These are phyloP conservation scores for Ophiorrhiza pumila DNA, from an alignment of 257 asterid genomes.

Conservation along the genomic window DNA sequence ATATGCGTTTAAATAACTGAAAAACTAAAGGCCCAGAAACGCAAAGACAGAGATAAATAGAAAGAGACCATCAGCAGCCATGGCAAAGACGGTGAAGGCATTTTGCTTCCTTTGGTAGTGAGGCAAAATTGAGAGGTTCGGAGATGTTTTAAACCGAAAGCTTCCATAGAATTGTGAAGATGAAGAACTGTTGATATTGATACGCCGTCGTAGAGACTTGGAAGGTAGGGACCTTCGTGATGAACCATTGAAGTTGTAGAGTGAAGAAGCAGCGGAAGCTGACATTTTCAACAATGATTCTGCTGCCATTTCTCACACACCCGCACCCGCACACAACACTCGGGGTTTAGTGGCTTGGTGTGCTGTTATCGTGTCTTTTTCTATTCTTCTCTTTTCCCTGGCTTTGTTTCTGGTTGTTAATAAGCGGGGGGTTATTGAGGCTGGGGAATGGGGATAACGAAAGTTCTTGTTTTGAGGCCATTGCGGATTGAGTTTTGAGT, in stretches of 20 bases:
- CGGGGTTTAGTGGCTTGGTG: no score
- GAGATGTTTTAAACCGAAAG: slow-evolving; percentile 31
- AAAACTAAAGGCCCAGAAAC: background rate
- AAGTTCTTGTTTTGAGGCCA: no score
- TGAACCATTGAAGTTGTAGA: slow-evolving; percentile 68
- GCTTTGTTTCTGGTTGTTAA: background rate
- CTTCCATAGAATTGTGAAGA: slow-evolving; percentile 45
- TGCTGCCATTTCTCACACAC: slow-evolving; percentile 52
- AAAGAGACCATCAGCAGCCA: slow-evolving; percentile 68
- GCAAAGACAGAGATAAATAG: background rate
- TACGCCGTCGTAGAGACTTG: slow-evolving; percentile 44
- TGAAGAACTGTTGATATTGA: slow-evolving; percentile 24
- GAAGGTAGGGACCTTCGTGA: slow-evolving; percentile 45
- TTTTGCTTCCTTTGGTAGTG: slow-evolving; percentile 34
- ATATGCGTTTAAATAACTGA: background rate
- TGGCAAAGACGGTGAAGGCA: slow-evolving; percentile 52
- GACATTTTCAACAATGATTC: slow-evolving; percentile 57
- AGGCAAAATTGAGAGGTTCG: slow-evolving; percentile 35
- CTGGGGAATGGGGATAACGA: slow-evolving; percentile 35
- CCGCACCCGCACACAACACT: slow-evolving; percentile 20
- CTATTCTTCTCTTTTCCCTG: background rate
- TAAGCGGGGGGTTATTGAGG: background rate
- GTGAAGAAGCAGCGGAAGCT: slow-evolving; percentile 55
- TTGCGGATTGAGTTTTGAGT: no score
- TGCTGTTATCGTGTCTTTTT: slow-evolving; percentile 7